Base-by-base conservation (phyloP, 176 grass and related monocot genomes). In the Stipa capillata region DNA sequence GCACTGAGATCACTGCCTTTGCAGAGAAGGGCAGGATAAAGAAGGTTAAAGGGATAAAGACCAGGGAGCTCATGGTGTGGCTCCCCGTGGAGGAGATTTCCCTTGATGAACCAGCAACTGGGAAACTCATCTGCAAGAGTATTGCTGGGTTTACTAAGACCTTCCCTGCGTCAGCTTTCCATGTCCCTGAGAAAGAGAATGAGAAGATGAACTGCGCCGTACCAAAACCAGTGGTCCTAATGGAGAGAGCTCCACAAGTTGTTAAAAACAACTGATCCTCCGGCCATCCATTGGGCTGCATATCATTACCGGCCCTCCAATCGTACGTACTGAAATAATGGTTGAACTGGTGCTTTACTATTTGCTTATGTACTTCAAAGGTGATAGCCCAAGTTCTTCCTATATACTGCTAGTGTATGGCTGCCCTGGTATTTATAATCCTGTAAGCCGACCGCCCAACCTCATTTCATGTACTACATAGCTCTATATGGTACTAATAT, bases 61-160 rank as follows among this genome's bases (percentile, higher is more conserved):
- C 87, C 74, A 99, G 91, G 88, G 96, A 99, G 88, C 89, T 99
- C 21, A 82, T 99, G 72, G 1, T 99, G 14, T 99, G 92, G 96
- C 13, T 99, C 32, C 88, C 87, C 2, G 63, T 99, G n/a, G 87
- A 93, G 27, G 96, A 99, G 86, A 95, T 99, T 73, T 52, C 74
- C 28, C 80, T 90, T 64, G 87, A 87, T n/a, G 90, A 92, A 18
- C 55, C 57, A 15, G 44, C 77, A 4, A 77, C 87, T 10, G 92
- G 83, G 4, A 95, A 99, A 29, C 69, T 99, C 33, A 85, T 77
- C 49, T 99, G 87, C 86, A 95, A 85, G 86, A 87, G 89, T 66
- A 65, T 91, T 44, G 81, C 44, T 27, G 96, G 96, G 20, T 56
- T 99, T 42, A 79, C 27, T 52, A 90, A 81, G 81, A 95, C 82